phyloP scores from a whole-genome alignment of 495 filamentous ascomycete genomes.

The Aspergillus sclerotiicarbonarius region DNA sequence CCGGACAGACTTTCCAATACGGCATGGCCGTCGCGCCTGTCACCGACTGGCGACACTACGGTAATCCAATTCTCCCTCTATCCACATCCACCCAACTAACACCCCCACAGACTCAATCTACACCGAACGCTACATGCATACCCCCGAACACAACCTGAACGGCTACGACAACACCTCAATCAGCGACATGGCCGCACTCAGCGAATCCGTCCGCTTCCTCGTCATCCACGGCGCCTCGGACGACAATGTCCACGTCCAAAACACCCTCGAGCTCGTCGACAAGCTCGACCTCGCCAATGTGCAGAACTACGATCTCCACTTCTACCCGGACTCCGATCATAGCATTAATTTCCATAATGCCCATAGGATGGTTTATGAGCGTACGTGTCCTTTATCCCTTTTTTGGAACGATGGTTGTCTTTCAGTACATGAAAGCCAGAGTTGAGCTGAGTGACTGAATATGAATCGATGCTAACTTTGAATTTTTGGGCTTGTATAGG shows the following conservation, averaged over 20 bases:
- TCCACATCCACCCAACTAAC: not conserved
- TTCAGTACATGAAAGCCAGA: too few species aligned
- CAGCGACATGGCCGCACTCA: slow-evolving; percentile 64
- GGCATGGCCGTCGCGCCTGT: slow-evolving; percentile 98
- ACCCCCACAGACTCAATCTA: slow-evolving; percentile 73
- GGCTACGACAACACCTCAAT: slow-evolving; percentile 80
- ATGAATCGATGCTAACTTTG: not conserved
- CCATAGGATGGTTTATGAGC: slow-evolving; percentile 89
- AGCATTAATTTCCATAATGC: slow-evolving; percentile 94
- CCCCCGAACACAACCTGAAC: slow-evolving; percentile 71
- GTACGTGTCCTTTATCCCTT: slow-evolving; percentile 54
- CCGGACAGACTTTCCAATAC: slow-evolving; percentile 84
- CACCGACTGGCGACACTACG: slow-evolving; percentile 93
- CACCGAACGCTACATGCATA: slow-evolving; percentile 95
- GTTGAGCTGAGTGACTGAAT: not conserved
- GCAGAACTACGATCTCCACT: slow-evolving; percentile 94
- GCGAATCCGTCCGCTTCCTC: slow-evolving; percentile 76
- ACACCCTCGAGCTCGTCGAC: slow-evolving; percentile 81
- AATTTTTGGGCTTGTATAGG: slow-evolving; percentile 45
- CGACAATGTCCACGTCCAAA: slow-evolving; percentile 97
- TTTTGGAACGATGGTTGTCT: not conserved
- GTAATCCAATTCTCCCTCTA: slow-evolving; percentile 28
- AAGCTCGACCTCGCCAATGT: slow-evolving; percentile 78
- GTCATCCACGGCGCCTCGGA: slow-evolving; percentile 94
- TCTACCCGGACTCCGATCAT: slow-evolving; percentile 96